Evolutionary conservation across 108 stramenopile species (phyloP).

Genomic region (Skeletonema menzelii): DNA sequence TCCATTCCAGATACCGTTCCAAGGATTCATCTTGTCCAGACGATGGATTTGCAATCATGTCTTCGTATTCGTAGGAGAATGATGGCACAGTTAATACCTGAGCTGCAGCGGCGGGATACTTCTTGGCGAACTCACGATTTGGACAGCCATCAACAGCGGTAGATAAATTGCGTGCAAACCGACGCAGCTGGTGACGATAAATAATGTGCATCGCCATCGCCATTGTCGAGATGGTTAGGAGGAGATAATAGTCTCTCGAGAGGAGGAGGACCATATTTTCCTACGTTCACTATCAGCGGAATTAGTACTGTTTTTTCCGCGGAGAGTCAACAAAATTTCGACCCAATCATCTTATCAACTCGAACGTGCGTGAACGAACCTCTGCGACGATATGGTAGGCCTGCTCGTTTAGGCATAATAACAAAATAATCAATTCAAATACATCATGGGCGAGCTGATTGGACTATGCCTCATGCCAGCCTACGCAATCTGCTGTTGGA

Average conservation of each 20-base stretch:
- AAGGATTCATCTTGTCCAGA: conserved; percentile 26
- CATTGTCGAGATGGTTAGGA: neutral
- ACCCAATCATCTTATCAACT: too few relatives aligned
- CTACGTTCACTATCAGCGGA: neutral
- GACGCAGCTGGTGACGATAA: neutral
- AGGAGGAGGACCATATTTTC: too few relatives aligned
- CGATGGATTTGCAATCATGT: neutral
- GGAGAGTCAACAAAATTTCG: too few relatives aligned
- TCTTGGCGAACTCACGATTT: conserved; percentile 25
- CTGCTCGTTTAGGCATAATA: too few relatives aligned
- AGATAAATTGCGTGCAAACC: neutral
- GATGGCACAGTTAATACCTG: conserved; percentile 22
- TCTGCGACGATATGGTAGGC: too few relatives aligned
- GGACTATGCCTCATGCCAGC: conserved; percentile 34
- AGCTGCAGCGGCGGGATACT: conserved; percentile 25
- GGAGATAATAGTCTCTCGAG: too few relatives aligned
- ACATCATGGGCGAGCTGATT: conserved; percentile 26
- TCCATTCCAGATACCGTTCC: conserved; percentile 59
- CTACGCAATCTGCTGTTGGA: conserved; percentile 32
- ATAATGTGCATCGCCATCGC: neutral
- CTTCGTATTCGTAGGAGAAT: neutral
- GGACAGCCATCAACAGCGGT: conserved; percentile 17
- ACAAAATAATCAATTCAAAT: neutral
- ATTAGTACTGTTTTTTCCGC: neutral
- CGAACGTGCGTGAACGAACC: too few relatives aligned